Evolutionary conservation across 257 asterid species (phyloP).

Genomic region (Rauvolfia tetraphylla): DNA sequence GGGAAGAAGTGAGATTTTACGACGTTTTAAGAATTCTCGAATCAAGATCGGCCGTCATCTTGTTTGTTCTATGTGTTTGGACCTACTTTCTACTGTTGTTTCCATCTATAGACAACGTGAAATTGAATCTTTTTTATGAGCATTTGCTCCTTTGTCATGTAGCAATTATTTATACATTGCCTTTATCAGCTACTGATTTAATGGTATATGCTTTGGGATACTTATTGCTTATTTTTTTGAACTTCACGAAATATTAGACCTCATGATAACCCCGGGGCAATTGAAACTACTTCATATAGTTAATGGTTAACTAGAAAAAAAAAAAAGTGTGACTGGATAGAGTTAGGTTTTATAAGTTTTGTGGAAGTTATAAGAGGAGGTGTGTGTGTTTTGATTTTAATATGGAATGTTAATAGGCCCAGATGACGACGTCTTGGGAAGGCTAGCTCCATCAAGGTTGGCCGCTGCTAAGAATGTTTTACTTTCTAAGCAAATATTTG

Average conservation of each 20-base stretch:
- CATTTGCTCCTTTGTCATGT: not conserved
- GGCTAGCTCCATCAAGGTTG: too few species aligned
- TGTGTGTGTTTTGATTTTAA: too few species aligned
- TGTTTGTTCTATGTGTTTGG: slow-evolving; percentile 1
- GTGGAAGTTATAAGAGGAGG: too few species aligned
- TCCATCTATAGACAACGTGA: not conserved
- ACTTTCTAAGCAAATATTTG: too few species aligned
- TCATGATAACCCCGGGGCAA: not conserved
- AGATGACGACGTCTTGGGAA: too few species aligned
- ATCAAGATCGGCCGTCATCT: not conserved
- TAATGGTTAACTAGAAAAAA: not conserved
- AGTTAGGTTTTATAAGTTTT: too few species aligned
- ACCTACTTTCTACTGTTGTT: not conserved
- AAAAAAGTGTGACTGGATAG: too few species aligned
- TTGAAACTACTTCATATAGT: not conserved
- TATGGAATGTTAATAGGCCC: too few species aligned
- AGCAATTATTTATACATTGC: not conserved
- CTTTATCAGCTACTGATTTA: not conserved
- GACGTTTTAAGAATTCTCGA: not conserved
- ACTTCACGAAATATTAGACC: not conserved
- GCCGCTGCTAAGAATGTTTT: too few species aligned
- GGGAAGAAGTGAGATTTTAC: slow-evolving; percentile 54
- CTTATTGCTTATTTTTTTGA: not conserved
- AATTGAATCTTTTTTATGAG: not conserved
- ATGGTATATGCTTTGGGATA: not conserved